phyloP scores from a whole-genome alignment of 495 filamentous ascomycete species.

The Haplographium delicatum region DNA sequence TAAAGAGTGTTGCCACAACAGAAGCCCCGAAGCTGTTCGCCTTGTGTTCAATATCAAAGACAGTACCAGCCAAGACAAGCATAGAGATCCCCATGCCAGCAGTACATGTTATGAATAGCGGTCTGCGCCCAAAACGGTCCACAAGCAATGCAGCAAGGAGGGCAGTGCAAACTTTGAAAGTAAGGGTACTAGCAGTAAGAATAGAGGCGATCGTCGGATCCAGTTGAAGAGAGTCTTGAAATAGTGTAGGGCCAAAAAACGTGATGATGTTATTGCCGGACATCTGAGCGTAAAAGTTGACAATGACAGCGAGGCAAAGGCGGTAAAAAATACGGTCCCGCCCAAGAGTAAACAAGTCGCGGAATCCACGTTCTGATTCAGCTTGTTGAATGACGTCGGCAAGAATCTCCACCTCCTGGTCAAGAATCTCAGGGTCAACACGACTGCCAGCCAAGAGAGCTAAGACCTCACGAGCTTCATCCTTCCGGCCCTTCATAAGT shows the following conservation, averaged over 20 bases:
- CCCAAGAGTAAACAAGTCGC: not conserved
- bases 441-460: not conserved
- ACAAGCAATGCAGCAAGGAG: slow-evolving; percentile 66
- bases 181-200: not conserved
- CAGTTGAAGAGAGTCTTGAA: not conserved
- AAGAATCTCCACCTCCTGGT: not conserved
- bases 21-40: too few species aligned
- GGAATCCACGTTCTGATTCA: not conserved
- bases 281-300: not conserved
- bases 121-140: slow-evolving; percentile 60
- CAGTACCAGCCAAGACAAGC: not conserved
- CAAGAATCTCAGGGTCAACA: not conserved
- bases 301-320: not conserved
- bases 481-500: not conserved
- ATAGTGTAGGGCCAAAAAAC: not conserved
- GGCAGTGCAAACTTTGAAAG: not conserved
- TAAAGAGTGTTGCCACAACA: not conserved
- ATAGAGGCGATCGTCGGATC: not conserved
- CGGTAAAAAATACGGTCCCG: not conserved
- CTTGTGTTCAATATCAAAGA: not conserved
- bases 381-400: not conserved
- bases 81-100: slow-evolving; percentile 29
- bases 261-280: not conserved
- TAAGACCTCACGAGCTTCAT: not conserved
- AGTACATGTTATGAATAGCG: slow-evolving; percentile 48